Percentiles rank a stretch among this genome's conserved stretches.
These are phyloP conservation scores for Cladobotryum mycophilum DNA, from an alignment of 2,329 filamentous ascomycete genomes.

Conservation along the genomic window DNA sequence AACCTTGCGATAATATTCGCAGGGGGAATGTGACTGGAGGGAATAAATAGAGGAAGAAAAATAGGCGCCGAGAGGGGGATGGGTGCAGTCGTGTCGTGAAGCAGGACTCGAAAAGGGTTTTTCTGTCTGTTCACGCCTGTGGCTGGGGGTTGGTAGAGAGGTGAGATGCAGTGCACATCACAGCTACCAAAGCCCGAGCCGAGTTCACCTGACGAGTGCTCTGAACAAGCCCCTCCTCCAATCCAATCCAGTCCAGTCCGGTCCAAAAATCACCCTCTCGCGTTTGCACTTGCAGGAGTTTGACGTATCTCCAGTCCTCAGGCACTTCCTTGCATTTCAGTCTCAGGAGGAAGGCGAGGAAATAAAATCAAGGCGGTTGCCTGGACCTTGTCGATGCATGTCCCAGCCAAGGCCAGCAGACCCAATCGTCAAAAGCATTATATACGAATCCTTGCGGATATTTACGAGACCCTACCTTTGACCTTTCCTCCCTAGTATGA, in stretches of 20 bases:
- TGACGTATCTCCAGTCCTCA: constrained; percentile 6
- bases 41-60: background rate
- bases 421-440: constrained; percentile 20
- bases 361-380: too few relatives aligned
- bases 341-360: background rate
- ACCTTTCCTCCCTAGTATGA: constrained; percentile 1
- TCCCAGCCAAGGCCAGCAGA: background rate
- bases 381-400: background rate
- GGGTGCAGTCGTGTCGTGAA: constrained; percentile 1
- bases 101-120: background rate
- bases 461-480: constrained; percentile 25
- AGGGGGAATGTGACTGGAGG: background rate
- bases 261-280: background rate
- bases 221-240: background rate
- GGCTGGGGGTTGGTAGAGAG: too few relatives aligned
- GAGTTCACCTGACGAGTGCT: background rate
- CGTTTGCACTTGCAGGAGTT: constrained; percentile 11
- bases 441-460: constrained; percentile 32
- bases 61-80: background rate
- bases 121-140: too few relatives aligned
- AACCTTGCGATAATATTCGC: constrained; percentile 3
- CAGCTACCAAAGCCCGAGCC: too few relatives aligned
- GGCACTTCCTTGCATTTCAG: constrained; percentile 20
- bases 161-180: too few relatives aligned
- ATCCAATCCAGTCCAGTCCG: too few relatives aligned